Evolutionary conservation across 2,329 filamentous ascomycete genomes (phyloP), one percentile per base, ranked within the genome.

Genomic region (Arthrobotrys megalospora): DNA sequence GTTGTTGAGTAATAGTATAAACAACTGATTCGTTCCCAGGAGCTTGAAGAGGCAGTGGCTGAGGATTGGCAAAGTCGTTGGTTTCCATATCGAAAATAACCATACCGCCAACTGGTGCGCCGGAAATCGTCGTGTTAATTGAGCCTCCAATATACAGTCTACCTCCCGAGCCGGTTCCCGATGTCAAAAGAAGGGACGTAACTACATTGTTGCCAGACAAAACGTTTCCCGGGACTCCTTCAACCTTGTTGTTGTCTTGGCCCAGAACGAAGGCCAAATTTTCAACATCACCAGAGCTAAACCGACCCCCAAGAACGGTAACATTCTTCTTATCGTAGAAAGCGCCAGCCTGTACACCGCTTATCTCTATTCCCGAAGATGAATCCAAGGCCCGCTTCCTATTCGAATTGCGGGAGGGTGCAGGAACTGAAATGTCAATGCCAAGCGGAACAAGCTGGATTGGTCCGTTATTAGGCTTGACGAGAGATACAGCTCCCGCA

Each of bases 291-390:
- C 91, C 90, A 80, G 94, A 89, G 6, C 89, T 89, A 83, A 99
- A 99, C 82, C 94, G 93, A 0, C 96, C 96, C 60, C 91, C 96
- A 32, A 98, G 87, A 45, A 98, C 89, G 0, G 96, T 98, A 71
- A 96, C 87, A 84, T 97, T 97, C 11, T 48, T 89, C 14, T 88
- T 87, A 45, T 88, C 89, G 83, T 97, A 93, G 83, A 96, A 97
- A 1, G 90, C 85, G 34, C 93, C 96, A 6, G 92, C 90, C 21
- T 91, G 87, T n/a, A 97, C 90, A 34, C 93, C 93, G 1, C 88
- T 88, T 7, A 88, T 84, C 79, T 86, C 83, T 16, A 83, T 83
- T 32, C 83, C 83, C 36, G 82, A 19, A 14, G 72, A 77, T 3
- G 73, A 19, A 32, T 77, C 83, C 41, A 85, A 83, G 70, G 89